Percentiles rank a stretch among this genome's conserved stretches.
phyloP scores from a whole-genome alignment of 2,329 filamentous ascomycete species.

The Phyllosticta citribraziliensis region DNA sequence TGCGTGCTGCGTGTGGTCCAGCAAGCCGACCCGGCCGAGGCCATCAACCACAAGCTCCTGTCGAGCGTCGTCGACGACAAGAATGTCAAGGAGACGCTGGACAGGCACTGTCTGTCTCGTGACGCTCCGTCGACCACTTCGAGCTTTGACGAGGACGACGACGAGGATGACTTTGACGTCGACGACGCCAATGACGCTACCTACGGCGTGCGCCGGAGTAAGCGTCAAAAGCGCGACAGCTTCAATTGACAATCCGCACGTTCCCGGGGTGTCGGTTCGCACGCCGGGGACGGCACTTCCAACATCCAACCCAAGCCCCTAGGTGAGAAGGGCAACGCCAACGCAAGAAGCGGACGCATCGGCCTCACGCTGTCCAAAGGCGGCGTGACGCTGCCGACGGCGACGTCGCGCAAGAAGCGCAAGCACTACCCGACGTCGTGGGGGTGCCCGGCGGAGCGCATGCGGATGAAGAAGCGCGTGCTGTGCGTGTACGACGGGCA shows the following conservation, averaged over 20 bases:
- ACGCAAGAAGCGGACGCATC: conserved; percentile 12
- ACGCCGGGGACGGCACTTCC: conserved; percentile 29
- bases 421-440: conserved; percentile 90
- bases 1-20: conserved; percentile 52
- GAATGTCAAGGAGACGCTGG: conserved; percentile 29
- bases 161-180: conserved; percentile 45
- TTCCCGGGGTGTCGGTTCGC: conserved; percentile 35
- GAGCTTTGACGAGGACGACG: conserved; percentile 54
- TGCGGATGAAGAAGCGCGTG: conserved; percentile 98
- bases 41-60: conserved; percentile 33
- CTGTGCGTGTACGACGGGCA: conserved; percentile 85
- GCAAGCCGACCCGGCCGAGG: conserved; percentile 32
- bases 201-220: conserved; percentile 41
- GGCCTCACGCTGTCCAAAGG: conserved; percentile 72
- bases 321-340: conserved; percentile 5
- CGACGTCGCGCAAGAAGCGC: conserved; percentile 69
- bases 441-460: conserved; percentile 85
- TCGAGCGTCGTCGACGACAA: conserved; percentile 31
- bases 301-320: conserved; percentile 3
- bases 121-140: conserved; percentile 51
- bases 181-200: conserved; percentile 44
- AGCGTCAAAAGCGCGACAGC: conserved; percentile 36
- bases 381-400: conserved; percentile 48
- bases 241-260: conserved; percentile 39
- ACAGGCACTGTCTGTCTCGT: conserved; percentile 28